Evolutionary conservation across 352 stramenopile genomes (phyloP).

Genomic region (Phytophthora kernoviae): DNA sequence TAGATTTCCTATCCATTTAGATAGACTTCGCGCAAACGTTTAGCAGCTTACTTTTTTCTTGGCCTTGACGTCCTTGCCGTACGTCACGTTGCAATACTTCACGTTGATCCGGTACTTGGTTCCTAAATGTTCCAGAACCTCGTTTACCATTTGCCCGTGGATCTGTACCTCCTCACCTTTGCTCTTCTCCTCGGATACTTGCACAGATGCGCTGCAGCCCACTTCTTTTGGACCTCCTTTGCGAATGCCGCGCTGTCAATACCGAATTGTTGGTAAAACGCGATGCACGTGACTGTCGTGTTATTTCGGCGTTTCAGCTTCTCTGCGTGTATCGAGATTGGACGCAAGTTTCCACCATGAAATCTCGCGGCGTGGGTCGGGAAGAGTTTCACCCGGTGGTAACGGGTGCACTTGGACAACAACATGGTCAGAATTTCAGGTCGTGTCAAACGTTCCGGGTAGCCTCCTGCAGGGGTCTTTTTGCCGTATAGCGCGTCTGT

Average conservation of each 20-base stretch:
- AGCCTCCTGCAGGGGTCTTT: slow-evolving; percentile 59
- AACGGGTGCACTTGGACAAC: slow-evolving; percentile 67
- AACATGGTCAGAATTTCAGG: slow-evolving; percentile 60
- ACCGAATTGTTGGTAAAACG: slow-evolving; percentile 82
- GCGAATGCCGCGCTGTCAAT: slow-evolving; percentile 70
- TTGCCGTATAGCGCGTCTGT: slow-evolving; percentile 81
- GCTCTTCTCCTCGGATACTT: slow-evolving; percentile 61
- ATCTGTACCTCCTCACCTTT: slow-evolving; percentile 78
- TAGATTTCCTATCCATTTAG: slow-evolving; percentile 35
- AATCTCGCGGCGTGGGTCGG: slow-evolving; percentile 72
- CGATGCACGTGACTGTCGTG: slow-evolving; percentile 68
- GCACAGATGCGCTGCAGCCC: slow-evolving; percentile 70
- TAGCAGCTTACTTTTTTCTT: slow-evolving; percentile 72
- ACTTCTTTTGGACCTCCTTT: slow-evolving; percentile 87
- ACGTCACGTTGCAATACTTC: slow-evolving; percentile 74
- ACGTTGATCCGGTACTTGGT: slow-evolving; percentile 72
- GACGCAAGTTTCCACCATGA: slow-evolving; percentile 53
- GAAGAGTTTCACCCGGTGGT: slow-evolving; percentile 74
- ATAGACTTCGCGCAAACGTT: slow-evolving; percentile 19
- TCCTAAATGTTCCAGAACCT: slow-evolving; percentile 67
- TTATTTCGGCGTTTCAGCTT: slow-evolving; percentile 76
- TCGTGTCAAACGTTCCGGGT: slow-evolving; percentile 60
- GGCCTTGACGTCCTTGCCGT: slow-evolving; percentile 80
- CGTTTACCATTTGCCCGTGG: slow-evolving; percentile 82
- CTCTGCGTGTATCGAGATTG: slow-evolving; percentile 71